These are phyloP conservation scores for Coffea canephora DNA, from an alignment of 257 asterid species.

Conservation along the genomic window DNA sequence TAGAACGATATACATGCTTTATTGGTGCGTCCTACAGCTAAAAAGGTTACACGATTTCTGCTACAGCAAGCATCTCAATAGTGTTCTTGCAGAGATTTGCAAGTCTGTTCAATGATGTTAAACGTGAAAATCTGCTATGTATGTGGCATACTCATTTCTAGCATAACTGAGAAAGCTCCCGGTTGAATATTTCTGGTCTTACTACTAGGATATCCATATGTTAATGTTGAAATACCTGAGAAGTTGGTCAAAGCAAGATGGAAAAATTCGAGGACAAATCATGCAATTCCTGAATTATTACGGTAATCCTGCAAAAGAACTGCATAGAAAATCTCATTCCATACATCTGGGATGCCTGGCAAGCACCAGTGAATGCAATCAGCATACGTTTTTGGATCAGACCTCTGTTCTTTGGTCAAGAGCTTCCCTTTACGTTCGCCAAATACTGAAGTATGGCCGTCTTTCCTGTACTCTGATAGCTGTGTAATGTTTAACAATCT, in stretches of 20 bases:
- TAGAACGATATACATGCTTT: no score
- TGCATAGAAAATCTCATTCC: conserved; percentile 80
- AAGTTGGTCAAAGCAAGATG: background rate
- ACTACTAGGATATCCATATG: background rate
- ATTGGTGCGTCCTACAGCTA: no score
- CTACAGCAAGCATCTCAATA: no score
- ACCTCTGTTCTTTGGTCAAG: conserved; percentile 62
- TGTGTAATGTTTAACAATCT: conserved; percentile 69
- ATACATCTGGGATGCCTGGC: conserved; percentile 87
- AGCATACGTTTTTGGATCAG: conserved; percentile 63
- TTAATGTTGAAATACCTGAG: background rate
- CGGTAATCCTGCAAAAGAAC: conserved; percentile 71
- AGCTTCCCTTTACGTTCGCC: conserved; percentile 79
- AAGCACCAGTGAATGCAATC: conserved; percentile 99
- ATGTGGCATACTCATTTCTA: background rate
- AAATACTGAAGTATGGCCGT: conserved; percentile 69
- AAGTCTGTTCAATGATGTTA: no score
- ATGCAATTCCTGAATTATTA: background rate
- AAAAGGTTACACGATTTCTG: no score
- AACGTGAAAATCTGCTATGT: background rate
- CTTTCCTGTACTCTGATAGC: conserved; percentile 80
- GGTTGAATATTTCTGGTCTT: background rate
- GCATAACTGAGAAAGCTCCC: background rate
- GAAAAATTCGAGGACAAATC: background rate
- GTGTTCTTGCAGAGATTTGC: background rate